These are phyloP conservation scores for Hortiboletus campestris DNA, from an alignment of 768 basidiomycete species.

Conservation along the genomic window DNA sequence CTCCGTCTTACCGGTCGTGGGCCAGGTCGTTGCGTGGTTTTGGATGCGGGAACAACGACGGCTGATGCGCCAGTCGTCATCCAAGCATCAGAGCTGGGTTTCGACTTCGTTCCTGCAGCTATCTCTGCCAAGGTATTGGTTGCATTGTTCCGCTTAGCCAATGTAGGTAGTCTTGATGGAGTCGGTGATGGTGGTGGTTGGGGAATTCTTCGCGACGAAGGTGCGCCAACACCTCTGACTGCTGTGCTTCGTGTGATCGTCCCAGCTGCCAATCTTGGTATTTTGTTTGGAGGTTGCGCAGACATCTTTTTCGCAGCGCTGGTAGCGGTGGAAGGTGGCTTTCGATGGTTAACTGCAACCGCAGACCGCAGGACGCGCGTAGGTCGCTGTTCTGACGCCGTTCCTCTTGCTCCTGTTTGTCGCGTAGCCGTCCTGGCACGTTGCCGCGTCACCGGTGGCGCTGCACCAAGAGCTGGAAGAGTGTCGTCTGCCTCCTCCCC, in stretches of 20 bases:
- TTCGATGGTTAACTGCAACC: slow-evolving; percentile 51
- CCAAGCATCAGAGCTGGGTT: slow-evolving; percentile 59
- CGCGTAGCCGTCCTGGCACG: slow-evolving; percentile 39
- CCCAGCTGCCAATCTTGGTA: slow-evolving; percentile 60
- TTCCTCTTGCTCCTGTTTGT: slow-evolving; percentile 44
- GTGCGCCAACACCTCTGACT: slow-evolving; percentile 31
- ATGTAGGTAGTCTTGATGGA: slow-evolving; percentile 75
- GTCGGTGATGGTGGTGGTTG: slow-evolving; percentile 60
- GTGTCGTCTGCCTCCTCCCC: slow-evolving; percentile 55
- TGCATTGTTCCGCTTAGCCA: slow-evolving; percentile 53
- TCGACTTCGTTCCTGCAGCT: slow-evolving; percentile 37
- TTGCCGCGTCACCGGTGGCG: slow-evolving; percentile 38
- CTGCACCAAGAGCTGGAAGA: slow-evolving; percentile 59
- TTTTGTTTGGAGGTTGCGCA: slow-evolving; percentile 59
- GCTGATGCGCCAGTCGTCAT: slow-evolving; percentile 68
- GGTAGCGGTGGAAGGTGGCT: slow-evolving; percentile 41
- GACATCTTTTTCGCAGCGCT: slow-evolving; percentile 39
- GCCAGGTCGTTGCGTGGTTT: slow-evolving; percentile 65
- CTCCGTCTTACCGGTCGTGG: slow-evolving; percentile 71
- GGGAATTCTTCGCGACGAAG: slow-evolving; percentile 37
- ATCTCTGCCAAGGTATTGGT: slow-evolving; percentile 52
- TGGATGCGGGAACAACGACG: slow-evolving; percentile 70
- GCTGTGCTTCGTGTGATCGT: slow-evolving; percentile 49
- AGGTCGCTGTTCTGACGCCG: slow-evolving; percentile 70
- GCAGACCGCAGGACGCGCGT: slow-evolving; percentile 74